Percentiles rank a stretch among this genome's conserved stretches.
Conservation (phyloP, 78 protist species). For the Dictyostelium capitatum region DNA sequence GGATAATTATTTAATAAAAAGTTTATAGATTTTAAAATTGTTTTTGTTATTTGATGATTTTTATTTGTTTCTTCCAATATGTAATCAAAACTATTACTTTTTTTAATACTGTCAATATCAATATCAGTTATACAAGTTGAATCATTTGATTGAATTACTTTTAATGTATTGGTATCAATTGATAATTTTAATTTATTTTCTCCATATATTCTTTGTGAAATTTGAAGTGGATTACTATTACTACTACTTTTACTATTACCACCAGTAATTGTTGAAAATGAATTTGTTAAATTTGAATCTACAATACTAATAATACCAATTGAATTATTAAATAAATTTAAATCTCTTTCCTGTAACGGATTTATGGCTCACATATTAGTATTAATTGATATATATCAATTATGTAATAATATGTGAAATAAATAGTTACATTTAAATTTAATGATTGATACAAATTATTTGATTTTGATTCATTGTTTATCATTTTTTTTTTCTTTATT, state of each 20-base stretch:
- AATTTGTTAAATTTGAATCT: neutral
- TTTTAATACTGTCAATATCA: neutral
- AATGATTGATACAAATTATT: neutral
- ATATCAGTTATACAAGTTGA: neutral
- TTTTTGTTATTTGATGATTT: conserved; percentile 10
- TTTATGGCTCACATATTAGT: neutral
- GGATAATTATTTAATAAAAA: conserved; percentile 18
- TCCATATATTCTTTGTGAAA: neutral
- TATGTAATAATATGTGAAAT: neutral
- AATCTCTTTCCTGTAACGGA: neutral
- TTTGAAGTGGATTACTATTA: neutral
- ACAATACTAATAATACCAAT: conserved; percentile 17
- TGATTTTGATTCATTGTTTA: neutral
- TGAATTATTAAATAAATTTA: neutral
- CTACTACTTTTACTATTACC: no score
- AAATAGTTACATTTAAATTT: neutral
- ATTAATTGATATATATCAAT: neutral
- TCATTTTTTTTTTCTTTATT: neutral
- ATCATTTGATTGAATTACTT: neutral
- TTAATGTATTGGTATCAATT: neutral
- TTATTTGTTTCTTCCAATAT: conserved; percentile 2
- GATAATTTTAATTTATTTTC: neutral
- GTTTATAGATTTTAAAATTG: conserved; percentile 1
- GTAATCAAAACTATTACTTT: conserved; percentile 18
- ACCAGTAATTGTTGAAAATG: neutral